Base-by-base conservation (phyloP, 2,329 filamentous ascomycete genomes). In the Coniella vitis region DNA sequence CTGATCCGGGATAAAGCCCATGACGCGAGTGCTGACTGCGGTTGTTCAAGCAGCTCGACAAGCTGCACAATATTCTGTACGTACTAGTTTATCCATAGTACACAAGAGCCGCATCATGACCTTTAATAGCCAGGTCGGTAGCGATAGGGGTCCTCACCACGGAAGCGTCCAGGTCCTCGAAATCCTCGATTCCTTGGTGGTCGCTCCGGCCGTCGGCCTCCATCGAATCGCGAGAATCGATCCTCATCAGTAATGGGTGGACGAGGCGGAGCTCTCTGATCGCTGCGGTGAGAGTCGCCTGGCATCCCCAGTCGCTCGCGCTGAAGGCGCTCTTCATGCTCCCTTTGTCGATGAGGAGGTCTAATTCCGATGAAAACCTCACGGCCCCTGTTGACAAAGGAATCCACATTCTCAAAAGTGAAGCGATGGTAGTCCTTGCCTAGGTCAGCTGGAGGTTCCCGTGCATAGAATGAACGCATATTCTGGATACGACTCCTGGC, bases 371-470 rank as follows among this genome's bases (percentile, higher is more conserved):
- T 68, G 59, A 84, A 84, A 34, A 83, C 80, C 62, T 90, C 86
- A 14, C 79, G 79, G 13, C 86, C 86, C 47, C 83, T 75, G 62
- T 90, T 85, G 38, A 90, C 84, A 47, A 90, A 80, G 5, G 66
- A 60, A 52, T 83, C 79, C 1, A 72, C 74, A 48, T 82, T 70
- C 62, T 89, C 84, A 57, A 90, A 90, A 0, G 83, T 84, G 62
- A 87, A 89, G 29, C 86, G 74, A 61, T 86, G 81, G 65, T 79
- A 79, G 45, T 78, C 74, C 53, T 70, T 63, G 54, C 72, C 73
- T 34, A 72, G 57, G 38, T 72, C 66, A 12, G 71, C 65, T 17
- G 63, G 52, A 21, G 60, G 59, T 38, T 73, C 66, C 29, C 58
- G 62, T 7, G 69, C 51, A 38, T 56, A 51, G 43, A 49, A 71